Percentiles rank a stretch among this genome's conserved stretches.
phyloP scores from a whole-genome alignment of 441 rosid species.

The Aquilaria agallochum region DNA sequence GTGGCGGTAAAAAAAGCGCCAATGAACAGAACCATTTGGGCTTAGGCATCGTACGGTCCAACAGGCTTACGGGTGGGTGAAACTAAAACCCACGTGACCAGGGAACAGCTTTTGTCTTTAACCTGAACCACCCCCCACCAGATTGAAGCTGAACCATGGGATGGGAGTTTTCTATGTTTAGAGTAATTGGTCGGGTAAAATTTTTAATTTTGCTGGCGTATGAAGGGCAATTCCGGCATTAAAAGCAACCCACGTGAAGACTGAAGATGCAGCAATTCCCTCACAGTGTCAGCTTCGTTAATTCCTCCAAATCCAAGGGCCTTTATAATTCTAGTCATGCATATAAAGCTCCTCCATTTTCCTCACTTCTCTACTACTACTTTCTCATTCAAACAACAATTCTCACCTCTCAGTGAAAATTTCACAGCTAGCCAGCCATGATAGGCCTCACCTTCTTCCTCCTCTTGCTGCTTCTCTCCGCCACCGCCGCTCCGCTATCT shows the following conservation, averaged over 20 bases:
- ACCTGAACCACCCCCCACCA: slow-evolving; percentile 5
- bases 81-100: slow-evolving; percentile 26
- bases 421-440: too few species aligned
- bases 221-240: slow-evolving; percentile 11
- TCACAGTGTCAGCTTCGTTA: slow-evolving; percentile 26
- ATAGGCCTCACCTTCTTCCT: too few species aligned
- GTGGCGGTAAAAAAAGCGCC: too few species aligned
- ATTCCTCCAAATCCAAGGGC: slow-evolving; percentile 21
- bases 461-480: too few species aligned
- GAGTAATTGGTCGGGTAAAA: too few species aligned
- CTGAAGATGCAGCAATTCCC: background rate
- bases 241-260: slow-evolving; percentile 5
- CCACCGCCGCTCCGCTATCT: too few species aligned
- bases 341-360: slow-evolving; percentile 37
- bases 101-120: slow-evolving; percentile 25
- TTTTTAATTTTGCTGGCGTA: background rate
- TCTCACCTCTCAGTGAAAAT: too few species aligned
- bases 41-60: too few species aligned
- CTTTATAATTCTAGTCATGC: slow-evolving; percentile 20
- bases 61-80: too few species aligned
- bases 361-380: background rate
- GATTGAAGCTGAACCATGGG: background rate
- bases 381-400: background rate
- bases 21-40: too few species aligned
- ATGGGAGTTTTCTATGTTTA: too few species aligned